Evolutionary conservation across 805 yeast genomes (phyloP), one percentile per base, ranked within the genome.

Genomic region (Candida krabiensis): DNA sequence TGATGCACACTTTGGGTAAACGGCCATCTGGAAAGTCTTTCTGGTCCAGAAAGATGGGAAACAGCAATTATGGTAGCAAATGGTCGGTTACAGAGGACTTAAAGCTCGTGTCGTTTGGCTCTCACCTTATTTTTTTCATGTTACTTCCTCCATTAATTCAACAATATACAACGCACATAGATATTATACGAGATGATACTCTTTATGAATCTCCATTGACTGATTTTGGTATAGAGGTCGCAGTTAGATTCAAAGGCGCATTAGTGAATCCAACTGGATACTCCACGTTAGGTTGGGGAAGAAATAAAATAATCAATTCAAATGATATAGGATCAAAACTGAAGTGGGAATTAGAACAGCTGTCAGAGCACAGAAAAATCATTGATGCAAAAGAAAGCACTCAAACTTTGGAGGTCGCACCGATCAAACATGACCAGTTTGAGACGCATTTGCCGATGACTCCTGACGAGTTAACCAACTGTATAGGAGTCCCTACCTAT

Each of bases 121-220:
- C 63, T 5, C 63, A 58, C 43, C 37, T 58, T 33, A 51, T 58
- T 6, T 58, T 58, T 43, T 57, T 57, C 28, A 44, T 57, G 52
- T 30, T 58, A 5, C 34, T 58, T 13, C 63, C 63, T 18, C 55
- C 60, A 5, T 32, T 55, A 12, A 49, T 57, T 21, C 49, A 56
- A 33, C 48, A 53, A 36, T 53, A 46, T 33, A 45, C 60, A 17
- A 57, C 63, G 1, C 49, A 47, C 13, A 55, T 58, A 19, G 58
- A 58, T 27, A 58, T 58, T n/a, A 35, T 47, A 5, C 46, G 57
- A 27, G 63, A 58, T 38, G 61, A 58, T 17, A 43, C 52, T 4
- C 33, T 56, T 8, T 17, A 34, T 1, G 59, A 52, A 19, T 39
- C 53, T 6, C 14, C 18, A 22, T 16, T 35, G n/a, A 42, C 37